Evolutionary conservation across 345 rosid genomes (phyloP).

Genomic region (Arabidopsis suecica): DNA sequence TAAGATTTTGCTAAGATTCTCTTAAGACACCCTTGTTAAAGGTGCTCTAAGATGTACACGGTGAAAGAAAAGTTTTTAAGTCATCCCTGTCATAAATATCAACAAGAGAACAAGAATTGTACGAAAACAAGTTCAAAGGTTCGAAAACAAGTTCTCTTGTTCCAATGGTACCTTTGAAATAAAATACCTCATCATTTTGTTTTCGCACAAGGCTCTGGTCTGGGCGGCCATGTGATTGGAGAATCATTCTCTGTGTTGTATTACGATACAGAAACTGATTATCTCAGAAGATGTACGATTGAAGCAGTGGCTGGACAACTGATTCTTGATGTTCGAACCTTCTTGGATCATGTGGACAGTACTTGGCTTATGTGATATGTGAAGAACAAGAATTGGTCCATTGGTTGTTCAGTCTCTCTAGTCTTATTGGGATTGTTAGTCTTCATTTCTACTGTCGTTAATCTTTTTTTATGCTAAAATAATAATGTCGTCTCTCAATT

Average conservation of each 20-base stretch:
- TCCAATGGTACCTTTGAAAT: too few species aligned
- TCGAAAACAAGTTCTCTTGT: too few species aligned
- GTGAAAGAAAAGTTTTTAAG: too few species aligned
- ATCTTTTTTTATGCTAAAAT: background rate
- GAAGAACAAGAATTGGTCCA: constrained; percentile 8
- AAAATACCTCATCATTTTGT: background rate
- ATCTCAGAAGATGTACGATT: background rate
- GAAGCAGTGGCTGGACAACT: background rate
- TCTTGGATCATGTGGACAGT: constrained; percentile 6
- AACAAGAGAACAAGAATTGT: too few species aligned
- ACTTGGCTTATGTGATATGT: background rate
- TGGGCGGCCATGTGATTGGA: too few species aligned
- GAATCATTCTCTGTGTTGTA: background rate
- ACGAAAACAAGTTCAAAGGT: too few species aligned
- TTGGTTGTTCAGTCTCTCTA: background rate
- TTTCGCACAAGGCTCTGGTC: background rate
- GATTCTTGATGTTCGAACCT: background rate
- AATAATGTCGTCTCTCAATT: background rate
- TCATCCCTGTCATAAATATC: too few species aligned
- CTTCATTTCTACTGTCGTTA: too few species aligned
- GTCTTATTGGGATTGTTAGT: too few species aligned
- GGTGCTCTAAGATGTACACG: too few species aligned
- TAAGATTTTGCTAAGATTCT: too few species aligned
- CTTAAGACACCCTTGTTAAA: too few species aligned
- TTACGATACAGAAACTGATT: background rate